Percentiles rank a stretch among this genome's conserved stretches.
phyloP scores from a whole-genome alignment of 768 basidiomycete species.

The Austroboletus eburneus region DNA sequence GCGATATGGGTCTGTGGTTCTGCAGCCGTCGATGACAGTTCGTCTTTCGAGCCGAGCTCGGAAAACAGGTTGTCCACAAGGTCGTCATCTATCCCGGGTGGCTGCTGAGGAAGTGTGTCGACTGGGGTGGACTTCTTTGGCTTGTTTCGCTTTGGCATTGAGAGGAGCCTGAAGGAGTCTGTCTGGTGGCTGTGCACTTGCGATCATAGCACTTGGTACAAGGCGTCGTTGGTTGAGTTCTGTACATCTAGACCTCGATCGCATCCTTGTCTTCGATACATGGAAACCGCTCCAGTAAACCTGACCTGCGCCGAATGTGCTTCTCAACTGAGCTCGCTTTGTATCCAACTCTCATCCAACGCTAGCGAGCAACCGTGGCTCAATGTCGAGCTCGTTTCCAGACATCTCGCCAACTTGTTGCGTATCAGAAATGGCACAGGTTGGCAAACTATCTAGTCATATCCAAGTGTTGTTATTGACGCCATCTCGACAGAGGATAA shows the following conservation, averaged over 20 bases:
- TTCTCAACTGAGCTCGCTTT: conserved; percentile 31
- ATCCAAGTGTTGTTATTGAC: conserved; percentile 11
- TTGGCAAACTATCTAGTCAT: conserved; percentile 21
- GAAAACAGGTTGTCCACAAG: conserved; percentile 74
- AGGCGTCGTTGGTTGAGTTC: too few relatives aligned
- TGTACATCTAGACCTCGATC: neutral
- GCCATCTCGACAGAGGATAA: conserved; percentile 51
- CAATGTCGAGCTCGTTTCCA: conserved; percentile 47
- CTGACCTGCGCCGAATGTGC: conserved; percentile 26
- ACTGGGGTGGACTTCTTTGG: conserved; percentile 42
- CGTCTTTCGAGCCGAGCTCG: conserved; percentile 66
- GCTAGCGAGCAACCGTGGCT: conserved; percentile 41
- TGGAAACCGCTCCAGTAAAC: conserved; percentile 15
- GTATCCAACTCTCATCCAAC: conserved; percentile 31
- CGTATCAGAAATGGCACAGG: conserved; percentile 53
- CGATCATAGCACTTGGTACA: too few relatives aligned
- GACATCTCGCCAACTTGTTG: conserved; percentile 58
- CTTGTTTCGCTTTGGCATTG: conserved; percentile 51
- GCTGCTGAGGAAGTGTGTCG: conserved; percentile 18
- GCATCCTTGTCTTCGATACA: conserved; percentile 3
- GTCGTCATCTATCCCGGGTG: conserved; percentile 41
- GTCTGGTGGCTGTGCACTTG: conserved; percentile 16
- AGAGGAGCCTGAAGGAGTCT: conserved; percentile 4
- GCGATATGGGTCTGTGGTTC: conserved; percentile 39
- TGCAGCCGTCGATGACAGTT: conserved; percentile 30